A percentile compares a stretch with the other conserved stretches of the same genome.
Conservation (phyloP, 163 green algal species). For the Scenedesmus sp. region DNA sequence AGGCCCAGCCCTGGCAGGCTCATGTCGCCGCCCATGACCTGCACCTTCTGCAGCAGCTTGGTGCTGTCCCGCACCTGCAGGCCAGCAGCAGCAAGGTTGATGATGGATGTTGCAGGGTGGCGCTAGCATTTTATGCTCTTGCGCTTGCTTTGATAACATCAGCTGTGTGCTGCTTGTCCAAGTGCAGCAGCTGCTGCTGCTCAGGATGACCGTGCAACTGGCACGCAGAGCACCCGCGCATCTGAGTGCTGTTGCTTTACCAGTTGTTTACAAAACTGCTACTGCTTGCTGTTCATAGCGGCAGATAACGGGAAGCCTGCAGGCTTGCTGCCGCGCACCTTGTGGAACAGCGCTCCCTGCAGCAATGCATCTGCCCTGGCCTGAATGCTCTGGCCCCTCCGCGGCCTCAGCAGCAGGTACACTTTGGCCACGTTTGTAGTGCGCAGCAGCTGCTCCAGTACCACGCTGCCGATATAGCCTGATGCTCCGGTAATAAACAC, state of each 20-base stretch:
- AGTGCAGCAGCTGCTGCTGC: no score
- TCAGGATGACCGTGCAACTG: no score
- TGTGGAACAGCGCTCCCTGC: slow-evolving; percentile 46
- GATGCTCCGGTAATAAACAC: slow-evolving; percentile 66
- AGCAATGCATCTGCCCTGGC: slow-evolving; percentile 17
- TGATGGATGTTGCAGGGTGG: not conserved
- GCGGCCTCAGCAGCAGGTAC: slow-evolving; percentile 57
- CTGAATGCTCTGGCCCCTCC: slow-evolving; percentile 40
- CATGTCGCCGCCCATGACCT: slow-evolving; percentile 52
- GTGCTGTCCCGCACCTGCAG: slow-evolving; percentile 21
- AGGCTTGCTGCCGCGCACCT: slow-evolving; percentile 1
- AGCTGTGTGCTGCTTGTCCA: no score
- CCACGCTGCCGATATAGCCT: slow-evolving; percentile 72
- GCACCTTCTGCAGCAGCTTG: slow-evolving; percentile 32
- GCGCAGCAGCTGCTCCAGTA: slow-evolving; percentile 72
- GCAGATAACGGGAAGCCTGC: no score
- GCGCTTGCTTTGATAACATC: no score
- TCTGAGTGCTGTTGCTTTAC: no score
- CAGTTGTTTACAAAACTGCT: no score
- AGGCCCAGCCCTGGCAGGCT: slow-evolving; percentile 37
- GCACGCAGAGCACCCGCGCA: no score
- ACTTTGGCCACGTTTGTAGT: slow-evolving; percentile 54
- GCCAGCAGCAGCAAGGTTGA: not conserved
- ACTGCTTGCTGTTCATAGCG: no score
- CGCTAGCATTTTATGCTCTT: not conserved